Evolutionary conservation across 1,284 basidiomycete genomes (phyloP).

Genomic region (Leccinum pseudoinsigne): DNA sequence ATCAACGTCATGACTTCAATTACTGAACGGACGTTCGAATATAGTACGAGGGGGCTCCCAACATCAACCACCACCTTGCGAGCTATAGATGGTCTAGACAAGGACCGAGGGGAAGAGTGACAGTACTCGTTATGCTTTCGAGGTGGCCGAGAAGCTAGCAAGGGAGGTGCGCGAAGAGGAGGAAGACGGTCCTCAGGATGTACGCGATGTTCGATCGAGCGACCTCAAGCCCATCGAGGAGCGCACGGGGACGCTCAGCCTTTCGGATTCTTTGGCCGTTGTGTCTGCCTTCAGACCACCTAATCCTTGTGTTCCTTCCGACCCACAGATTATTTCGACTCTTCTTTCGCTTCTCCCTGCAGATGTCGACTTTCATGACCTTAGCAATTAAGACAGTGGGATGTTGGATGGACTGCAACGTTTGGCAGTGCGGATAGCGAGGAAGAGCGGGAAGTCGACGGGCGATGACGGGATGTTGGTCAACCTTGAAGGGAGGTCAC

Average conservation of each 20-base stretch:
- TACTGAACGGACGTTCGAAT: conserved; percentile 90
- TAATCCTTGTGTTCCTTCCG: conserved; percentile 91
- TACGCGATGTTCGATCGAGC: conserved; percentile 31
- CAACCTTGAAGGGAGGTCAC: conserved; percentile 58
- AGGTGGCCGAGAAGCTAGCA: conserved; percentile 54
- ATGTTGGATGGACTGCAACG: conserved; percentile 69
- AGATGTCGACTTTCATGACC: conserved; percentile 68
- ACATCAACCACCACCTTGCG: conserved; percentile 31
- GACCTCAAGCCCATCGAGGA: conserved; percentile 43
- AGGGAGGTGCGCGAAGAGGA: conserved; percentile 45
- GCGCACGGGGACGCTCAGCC: conserved; percentile 58
- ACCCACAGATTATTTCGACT: conserved; percentile 62
- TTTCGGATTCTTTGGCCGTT: conserved; percentile 60
- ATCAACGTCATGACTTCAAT: conserved; percentile 95
- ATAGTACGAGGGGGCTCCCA: conserved; percentile 51
- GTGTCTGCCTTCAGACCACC: conserved; percentile 66
- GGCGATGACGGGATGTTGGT: conserved; percentile 47
- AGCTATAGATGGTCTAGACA: conserved; percentile 28
- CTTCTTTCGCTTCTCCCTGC: conserved; percentile 70
- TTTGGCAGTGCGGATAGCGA: conserved; percentile 56
- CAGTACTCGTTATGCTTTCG: conserved; percentile 48
- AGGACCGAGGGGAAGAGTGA: conserved; percentile 23
- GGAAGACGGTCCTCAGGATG: conserved; percentile 18
- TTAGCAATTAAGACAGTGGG: conserved; percentile 51
- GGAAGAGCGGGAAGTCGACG: conserved; percentile 43